Evolutionary conservation across 495 filamentous ascomycete species (phyloP), one percentile per base, ranked within the genome.

Genomic region (Penicillium chermesinum): DNA sequence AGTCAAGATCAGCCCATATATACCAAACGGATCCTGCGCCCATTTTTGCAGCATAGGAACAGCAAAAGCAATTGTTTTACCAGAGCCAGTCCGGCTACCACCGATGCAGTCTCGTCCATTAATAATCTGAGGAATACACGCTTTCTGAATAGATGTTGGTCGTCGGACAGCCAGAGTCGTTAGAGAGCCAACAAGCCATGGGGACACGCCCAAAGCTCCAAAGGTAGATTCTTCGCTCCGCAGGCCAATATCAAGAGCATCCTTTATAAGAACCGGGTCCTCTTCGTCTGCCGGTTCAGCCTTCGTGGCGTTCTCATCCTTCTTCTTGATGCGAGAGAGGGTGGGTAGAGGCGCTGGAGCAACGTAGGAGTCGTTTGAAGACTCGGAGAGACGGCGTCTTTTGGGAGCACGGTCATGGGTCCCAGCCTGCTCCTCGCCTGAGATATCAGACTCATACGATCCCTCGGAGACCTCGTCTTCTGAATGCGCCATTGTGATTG

Each of bases 61-160:
- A 10, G 91, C 84, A 69, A 98, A 98, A 27, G 93, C 91, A 35
- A 96, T 82, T n/a, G 93, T 98, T 73, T 98, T 98, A 63, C 93
- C 93, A n/a, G 91, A 96, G 70, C 93, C 93, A 2, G 93, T 98
- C 46, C 87, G 77, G 56, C 88, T 95, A 14, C 89, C 89, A 54
- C 94, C 93, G 54, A 98, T 95, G 54, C 90, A 95, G 67, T 97
- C 89, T 52, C 85, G 78, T 3, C 93, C 93, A 59, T 88, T 82
- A 44, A 98, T 62, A 37, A 97, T 95, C 55, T 86, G 84, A 15
- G 88, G 89, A 59, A 98, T 96, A 66, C 87, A 94, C 41, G 82
- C 86, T 52, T 83, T 86, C 55, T 98, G 93, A 71, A 98, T 97
- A 45, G 84, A 83, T 0, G 93, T 97, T 0, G 93, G 93, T 38